Percentiles rank a stretch among this genome's conserved stretches.
phyloP scores from a whole-genome alignment of 2,329 filamentous ascomycete species.

The Hortaea sp. region DNA sequence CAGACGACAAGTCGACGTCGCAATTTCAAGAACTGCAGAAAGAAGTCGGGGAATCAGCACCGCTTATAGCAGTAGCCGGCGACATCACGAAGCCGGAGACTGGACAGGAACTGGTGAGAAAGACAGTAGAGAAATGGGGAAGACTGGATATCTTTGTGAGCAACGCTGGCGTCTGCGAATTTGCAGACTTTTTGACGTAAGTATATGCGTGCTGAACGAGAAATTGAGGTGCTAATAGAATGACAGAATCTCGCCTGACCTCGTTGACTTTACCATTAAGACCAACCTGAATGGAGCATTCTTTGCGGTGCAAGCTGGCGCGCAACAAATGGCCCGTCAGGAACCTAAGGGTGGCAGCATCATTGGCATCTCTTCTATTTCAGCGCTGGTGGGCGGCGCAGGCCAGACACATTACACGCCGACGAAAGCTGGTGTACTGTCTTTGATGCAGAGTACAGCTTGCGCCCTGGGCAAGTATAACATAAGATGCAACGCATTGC shows the following conservation, averaged over 20 bases:
- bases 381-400: conserved; percentile 66
- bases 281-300: conserved; percentile 87
- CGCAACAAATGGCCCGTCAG: conserved; percentile 63
- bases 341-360: conserved; percentile 63
- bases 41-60: conserved; percentile 27
- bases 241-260: conserved; percentile 51
- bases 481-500: conserved; percentile 72
- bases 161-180: conserved; percentile 82
- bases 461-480: conserved; percentile 65
- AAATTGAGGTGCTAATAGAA: background rate
- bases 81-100: conserved; percentile 70
- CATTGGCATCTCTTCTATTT: conserved; percentile 65
- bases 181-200: conserved; percentile 72
- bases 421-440: conserved; percentile 73
- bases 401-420: conserved; percentile 78
- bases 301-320: conserved; percentile 75
- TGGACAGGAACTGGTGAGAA: conserved; percentile 55
- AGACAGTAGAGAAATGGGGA: conserved; percentile 52
- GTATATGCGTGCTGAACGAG: conserved; percentile 1
- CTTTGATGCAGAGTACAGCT: conserved; percentile 73
- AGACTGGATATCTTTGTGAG: conserved; percentile 61
- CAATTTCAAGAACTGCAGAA: conserved; percentile 40
- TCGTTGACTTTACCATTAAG: conserved; percentile 60
- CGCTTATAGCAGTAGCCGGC: conserved; percentile 58
- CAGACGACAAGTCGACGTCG: conserved; percentile 38